These are phyloP conservation scores for Abrus precatorius DNA, from an alignment of 306 rosid genomes.

Conservation along the genomic window DNA sequence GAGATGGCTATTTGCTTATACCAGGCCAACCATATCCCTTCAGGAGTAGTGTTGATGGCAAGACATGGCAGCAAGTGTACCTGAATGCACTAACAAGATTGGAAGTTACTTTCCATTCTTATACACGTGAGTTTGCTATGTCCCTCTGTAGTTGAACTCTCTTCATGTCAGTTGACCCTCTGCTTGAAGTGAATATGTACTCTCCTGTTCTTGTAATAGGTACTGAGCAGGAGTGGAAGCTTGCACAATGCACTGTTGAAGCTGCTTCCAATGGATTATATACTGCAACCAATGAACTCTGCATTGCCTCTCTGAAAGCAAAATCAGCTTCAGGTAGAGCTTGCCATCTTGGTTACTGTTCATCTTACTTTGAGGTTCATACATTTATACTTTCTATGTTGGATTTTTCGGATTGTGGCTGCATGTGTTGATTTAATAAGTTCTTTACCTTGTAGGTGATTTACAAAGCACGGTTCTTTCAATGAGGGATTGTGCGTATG, in stretches of 20 bases:
- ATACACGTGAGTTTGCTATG: constrained; percentile 68
- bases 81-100: constrained; percentile 77
- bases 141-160: constrained; percentile 35
- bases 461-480: constrained; percentile 81
- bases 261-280: constrained; percentile 85
- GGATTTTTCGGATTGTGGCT: constrained; percentile 14
- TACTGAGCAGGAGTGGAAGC: constrained; percentile 96
- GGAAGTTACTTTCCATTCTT: constrained; percentile 84
- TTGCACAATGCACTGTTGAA: constrained; percentile 85
- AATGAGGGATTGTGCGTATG: constrained; percentile 89
- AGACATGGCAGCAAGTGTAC: constrained; percentile 91
- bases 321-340: constrained; percentile 88
- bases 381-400: constrained; percentile 24
- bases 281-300: constrained; percentile 77
- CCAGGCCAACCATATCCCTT: constrained; percentile 71
- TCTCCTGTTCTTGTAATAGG: constrained; percentile 65
- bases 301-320: constrained; percentile 79
- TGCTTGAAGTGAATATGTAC: constrained; percentile 35
- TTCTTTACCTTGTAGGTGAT: constrained; percentile 65
- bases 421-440: constrained; percentile 39
- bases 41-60: constrained; percentile 69
- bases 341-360: constrained; percentile 36
- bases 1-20: constrained; percentile 78
- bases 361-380: constrained; percentile 31
- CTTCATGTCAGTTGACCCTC: constrained; percentile 39